Base-by-base conservation (phyloP, 2,329 filamentous ascomycete species). In the Xylariaceae sp. region DNA sequence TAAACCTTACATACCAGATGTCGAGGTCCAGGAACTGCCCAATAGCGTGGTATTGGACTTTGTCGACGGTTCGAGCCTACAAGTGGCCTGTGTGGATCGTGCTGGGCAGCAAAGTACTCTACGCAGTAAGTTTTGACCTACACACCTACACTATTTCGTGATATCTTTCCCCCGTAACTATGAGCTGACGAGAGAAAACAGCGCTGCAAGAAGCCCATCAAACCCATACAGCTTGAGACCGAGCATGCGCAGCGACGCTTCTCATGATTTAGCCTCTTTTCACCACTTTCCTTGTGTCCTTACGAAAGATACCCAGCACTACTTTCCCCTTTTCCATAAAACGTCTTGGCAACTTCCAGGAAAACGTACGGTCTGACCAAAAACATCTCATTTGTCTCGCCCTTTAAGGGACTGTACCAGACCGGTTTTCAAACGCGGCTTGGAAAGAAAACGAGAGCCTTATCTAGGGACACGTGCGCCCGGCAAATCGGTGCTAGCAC, bases 1-100 rank as follows among this genome's bases (percentile, higher is more conserved):
- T 49, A 65, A 69, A 28, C 89, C 89, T 1, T 87, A 83, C 52
- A 72, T 85, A 12, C 92, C 92, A 0, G 90, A 97, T 60, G 82
- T 94, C 43, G 92, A 97, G 58, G 72, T 87, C 50, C 85, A 96
- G 65, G 92, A 98, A 66, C 71, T 98, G 36, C 88, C 90, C 2
- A 87, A 96, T 65, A 96, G 88, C 55, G 76, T 82, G 3, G 69
- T 76, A 6, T 62, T 81, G 31, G 74, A 81, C 50, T 73, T 83
- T 45, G 51, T 79, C 13, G 75, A 76, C 35, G 75, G 78, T 3
- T 76, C 73, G n/a, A 69, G 69, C 32, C 62, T 83, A 41, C 78
- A 83, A 55, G 63, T 83, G 52, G 78, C 78, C 15, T 83, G 79
- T 48, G 76, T 77, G 59, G 77, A 80, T 57, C 69, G 77, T 38